Percentiles rank a stretch among this genome's conserved stretches.
Conservation (phyloP, 202 grass and related monocot genomes). For the Panicum virgatum region DNA sequence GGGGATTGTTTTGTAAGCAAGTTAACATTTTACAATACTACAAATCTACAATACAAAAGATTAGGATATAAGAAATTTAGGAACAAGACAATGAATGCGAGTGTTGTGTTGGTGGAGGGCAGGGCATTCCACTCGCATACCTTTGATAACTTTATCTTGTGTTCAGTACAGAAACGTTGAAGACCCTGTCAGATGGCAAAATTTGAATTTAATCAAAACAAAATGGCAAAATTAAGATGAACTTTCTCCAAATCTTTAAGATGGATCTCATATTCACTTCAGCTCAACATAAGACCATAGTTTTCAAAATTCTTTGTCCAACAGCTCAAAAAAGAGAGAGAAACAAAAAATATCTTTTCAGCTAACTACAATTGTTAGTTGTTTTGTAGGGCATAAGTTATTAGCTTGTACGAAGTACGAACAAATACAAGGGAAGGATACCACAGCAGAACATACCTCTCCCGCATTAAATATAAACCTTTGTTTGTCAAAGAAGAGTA, state of each 20-base stretch:
- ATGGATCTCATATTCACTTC: neutral
- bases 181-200: slow-evolving; percentile 68
- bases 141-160: slow-evolving; percentile 99
- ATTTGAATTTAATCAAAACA: slow-evolving; percentile 16
- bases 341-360: slow-evolving; percentile 21
- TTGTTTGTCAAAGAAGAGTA: slow-evolving; percentile 92
- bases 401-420: slow-evolving; percentile 10
- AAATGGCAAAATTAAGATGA: neutral
- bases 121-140: slow-evolving; percentile 37
- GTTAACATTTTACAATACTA: slow-evolving; percentile 22
- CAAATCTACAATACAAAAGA: slow-evolving; percentile 17
- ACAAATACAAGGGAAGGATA: slow-evolving; percentile 25
- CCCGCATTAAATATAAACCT: slow-evolving; percentile 96
- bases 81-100: slow-evolving; percentile 13
- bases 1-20: slow-evolving; percentile 26
- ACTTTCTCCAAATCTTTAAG: neutral
- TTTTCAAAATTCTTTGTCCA: neutral
- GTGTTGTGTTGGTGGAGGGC: neutral
- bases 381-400: neutral
- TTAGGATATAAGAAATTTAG: slow-evolving; percentile 4
- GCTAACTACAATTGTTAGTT: neutral
- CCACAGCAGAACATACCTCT: slow-evolving; percentile 57
- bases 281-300: slow-evolving; percentile 1
- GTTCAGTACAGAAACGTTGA: slow-evolving; percentile 95
- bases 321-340: neutral